phyloP scores from a whole-genome alignment of 441 rosid genomes.

The Omphalea diandra region DNA sequence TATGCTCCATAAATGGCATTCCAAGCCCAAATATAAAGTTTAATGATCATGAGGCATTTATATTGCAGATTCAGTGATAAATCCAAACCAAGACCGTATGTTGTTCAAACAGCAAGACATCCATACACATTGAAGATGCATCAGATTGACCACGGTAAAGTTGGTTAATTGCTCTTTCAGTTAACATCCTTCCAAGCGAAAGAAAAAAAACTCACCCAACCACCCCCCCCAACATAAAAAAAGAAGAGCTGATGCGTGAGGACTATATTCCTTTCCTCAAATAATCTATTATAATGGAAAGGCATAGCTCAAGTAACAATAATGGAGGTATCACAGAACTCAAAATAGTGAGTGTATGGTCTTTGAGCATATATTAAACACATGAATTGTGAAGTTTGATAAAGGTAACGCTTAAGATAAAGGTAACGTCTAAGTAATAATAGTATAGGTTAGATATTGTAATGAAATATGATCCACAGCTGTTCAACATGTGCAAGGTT shows the following conservation, averaged over 20 bases:
- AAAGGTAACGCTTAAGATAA: background rate
- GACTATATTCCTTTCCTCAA: too few species aligned
- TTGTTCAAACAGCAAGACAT: background rate
- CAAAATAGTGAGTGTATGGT: background rate
- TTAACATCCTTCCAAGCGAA: too few species aligned
- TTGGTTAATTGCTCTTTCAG: too few species aligned
- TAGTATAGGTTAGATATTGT: background rate
- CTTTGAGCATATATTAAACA: slow-evolving; percentile 1
- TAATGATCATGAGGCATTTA: background rate
- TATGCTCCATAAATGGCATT: background rate
- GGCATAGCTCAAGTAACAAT: too few species aligned
- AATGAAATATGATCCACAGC: background rate
- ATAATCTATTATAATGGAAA: too few species aligned
- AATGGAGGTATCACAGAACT: background rate
- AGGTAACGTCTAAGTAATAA: background rate
- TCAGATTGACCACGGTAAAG: background rate
- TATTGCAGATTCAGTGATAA: background rate
- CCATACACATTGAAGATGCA: background rate
- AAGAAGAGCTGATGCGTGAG: too few species aligned
- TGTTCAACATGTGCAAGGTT: slow-evolving; percentile 4
- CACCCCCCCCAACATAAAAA: too few species aligned
- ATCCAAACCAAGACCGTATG: background rate
- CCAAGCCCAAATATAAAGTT: background rate
- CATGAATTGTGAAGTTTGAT: slow-evolving; percentile 15
- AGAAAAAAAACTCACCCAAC: too few species aligned